Evolutionary conservation across 495 filamentous ascomycete species (phyloP), one percentile per base, ranked within the genome.

Genomic region (Aspergillus saccharolyticus): DNA sequence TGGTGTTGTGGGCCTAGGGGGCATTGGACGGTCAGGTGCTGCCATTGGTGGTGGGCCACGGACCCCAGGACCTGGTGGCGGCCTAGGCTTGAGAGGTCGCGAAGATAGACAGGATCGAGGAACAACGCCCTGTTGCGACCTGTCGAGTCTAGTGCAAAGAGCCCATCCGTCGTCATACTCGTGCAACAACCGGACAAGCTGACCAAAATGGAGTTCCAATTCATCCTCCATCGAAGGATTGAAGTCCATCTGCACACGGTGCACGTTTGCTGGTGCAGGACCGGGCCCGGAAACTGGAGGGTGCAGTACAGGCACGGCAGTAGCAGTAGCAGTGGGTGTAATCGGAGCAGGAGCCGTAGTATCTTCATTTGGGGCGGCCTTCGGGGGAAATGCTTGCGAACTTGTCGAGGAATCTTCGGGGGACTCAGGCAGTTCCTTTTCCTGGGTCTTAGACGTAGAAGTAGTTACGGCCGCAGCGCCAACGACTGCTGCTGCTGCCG

Each of bases 121-220:
- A 54, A 85, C 90, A 50, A 97, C 95, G 72, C 94, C 94, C 74
- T 97, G 91, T 62, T 88, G 80, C 44, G 90, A 90, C 50, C 90
- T 86, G 72, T 97, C 93, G 48, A 97, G 83, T 58, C 89, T 88
- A 64, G 88, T 85, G 71, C 94, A 97, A 52, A 97, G 88, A 61
- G 92, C 89, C 94, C 94, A 99, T 68, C 94, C 94, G 77, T 99
- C 94, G 68, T 99, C 95, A 69, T 97, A 99, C 71, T 96, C 93
- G 62, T 97, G 91, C 39, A 97, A 70, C 59, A 99, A 77, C 53
- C 93, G 81, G 25, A 97, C 88, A 4, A 99, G 79, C 54, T 90
- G 83, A 60, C 94, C 94, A 46, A 85, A 79, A 44, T 74, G 79
- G 12, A 99, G 82, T 44, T 79, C 87, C 62, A 99, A 72, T 70